Conservation (phyloP, 1,139 yeast genomes). For the Yamadazyma taylorii region DNA sequence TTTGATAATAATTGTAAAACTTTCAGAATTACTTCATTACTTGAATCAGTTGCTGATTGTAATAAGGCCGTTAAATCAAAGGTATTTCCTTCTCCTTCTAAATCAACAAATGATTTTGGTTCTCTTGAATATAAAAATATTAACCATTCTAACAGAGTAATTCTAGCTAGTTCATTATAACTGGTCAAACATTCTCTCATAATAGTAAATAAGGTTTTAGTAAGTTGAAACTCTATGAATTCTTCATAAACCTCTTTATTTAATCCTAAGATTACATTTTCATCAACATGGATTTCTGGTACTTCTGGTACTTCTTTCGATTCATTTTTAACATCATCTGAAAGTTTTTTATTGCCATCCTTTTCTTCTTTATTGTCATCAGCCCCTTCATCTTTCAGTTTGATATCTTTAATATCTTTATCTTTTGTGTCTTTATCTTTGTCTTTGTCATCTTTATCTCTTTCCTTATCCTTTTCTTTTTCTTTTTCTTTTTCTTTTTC, state of each 20-base stretch:
- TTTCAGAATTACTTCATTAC: slow-evolving; percentile 78
- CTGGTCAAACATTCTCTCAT: slow-evolving; percentile 39
- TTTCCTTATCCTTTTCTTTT: slow-evolving; percentile 4
- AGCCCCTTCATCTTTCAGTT: slow-evolving; percentile 3
- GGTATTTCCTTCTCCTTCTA: slow-evolving; percentile 37
- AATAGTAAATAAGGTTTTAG: slow-evolving; percentile 34
- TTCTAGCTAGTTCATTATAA: slow-evolving; percentile 71
- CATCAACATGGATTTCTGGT: slow-evolving; percentile 12
- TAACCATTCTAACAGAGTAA: slow-evolving; percentile 90
- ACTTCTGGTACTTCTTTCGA: slow-evolving; percentile 4
- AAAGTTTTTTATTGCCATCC: not conserved
- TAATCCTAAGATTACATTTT: slow-evolving; percentile 30
- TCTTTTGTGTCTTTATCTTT: slow-evolving; percentile 3
- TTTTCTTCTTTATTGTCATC: slow-evolving; percentile 1
- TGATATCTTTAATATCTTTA: slow-evolving; percentile 2
- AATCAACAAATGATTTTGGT: slow-evolving; percentile 57
- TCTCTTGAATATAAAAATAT: slow-evolving; percentile 77
- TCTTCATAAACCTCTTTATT: slow-evolving; percentile 42
- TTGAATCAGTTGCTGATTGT: slow-evolving; percentile 81
- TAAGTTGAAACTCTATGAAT: slow-evolving; percentile 40
- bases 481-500: slow-evolving; percentile 5
- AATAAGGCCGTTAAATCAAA: slow-evolving; percentile 74
- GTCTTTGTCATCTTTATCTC: not conserved
- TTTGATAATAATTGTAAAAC: slow-evolving; percentile 77
- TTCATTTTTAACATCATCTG: slow-evolving; percentile 1